Evolutionary conservation across 1,284 basidiomycete species (phyloP).

Genomic region (Ganoderma lingzhi): DNA sequence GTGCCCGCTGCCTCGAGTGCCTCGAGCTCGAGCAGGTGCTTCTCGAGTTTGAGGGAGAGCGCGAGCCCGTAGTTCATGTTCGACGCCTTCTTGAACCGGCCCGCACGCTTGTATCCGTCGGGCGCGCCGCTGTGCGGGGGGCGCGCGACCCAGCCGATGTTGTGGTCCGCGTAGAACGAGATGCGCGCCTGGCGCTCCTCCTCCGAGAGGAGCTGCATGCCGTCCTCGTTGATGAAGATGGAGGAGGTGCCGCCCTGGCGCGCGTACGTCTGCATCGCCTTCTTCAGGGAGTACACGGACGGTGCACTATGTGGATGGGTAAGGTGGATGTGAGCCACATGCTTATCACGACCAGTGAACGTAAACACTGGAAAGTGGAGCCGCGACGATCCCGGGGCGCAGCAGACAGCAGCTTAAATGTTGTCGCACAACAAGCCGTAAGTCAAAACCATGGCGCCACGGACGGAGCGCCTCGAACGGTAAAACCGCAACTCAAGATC

Average conservation of each 20-base stretch:
- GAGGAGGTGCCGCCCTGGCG: slow-evolving; percentile 81
- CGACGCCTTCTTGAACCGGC: slow-evolving; percentile 69
- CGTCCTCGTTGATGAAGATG: slow-evolving; percentile 84
- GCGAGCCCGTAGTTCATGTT: slow-evolving; percentile 67
- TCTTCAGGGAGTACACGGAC: slow-evolving; percentile 83
- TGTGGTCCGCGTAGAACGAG: slow-evolving; percentile 61
- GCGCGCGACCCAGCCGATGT: slow-evolving; percentile 63
- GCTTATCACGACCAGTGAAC: neutral
- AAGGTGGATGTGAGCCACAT: neutral
- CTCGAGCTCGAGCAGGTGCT: slow-evolving; percentile 56
- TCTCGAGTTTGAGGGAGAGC: slow-evolving; percentile 60
- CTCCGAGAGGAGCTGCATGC: slow-evolving; percentile 52
- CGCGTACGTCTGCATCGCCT: slow-evolving; percentile 88
- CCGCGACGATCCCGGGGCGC: neutral
- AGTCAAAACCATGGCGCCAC: neutral
- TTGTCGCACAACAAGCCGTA: too few species aligned
- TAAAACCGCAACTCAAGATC: neutral
- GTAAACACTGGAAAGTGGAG: slow-evolving; percentile 14
- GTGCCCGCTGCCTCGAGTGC: slow-evolving; percentile 41
- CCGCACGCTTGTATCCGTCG: slow-evolving; percentile 60
- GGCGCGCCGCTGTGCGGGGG: slow-evolving; percentile 53
- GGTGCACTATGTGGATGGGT: slow-evolving; percentile 55
- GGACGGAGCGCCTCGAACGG: neutral
- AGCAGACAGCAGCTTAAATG: neutral
- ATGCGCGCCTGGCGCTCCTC: slow-evolving; percentile 47